phyloP scores from a whole-genome alignment of 805 yeast species.

The Barnettozyma populi region DNA sequence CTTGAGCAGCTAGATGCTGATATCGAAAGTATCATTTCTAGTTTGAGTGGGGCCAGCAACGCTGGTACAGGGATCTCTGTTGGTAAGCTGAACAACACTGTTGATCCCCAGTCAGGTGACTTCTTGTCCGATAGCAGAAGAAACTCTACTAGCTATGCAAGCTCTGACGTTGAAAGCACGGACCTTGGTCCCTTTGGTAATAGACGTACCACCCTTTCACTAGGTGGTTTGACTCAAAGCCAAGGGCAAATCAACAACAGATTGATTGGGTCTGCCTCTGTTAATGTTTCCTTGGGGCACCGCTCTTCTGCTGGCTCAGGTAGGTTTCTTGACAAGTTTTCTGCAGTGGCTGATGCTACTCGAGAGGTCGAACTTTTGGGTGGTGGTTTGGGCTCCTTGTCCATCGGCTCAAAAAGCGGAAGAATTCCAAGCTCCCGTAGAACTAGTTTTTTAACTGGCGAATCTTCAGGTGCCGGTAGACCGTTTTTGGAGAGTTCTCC shows the following conservation, averaged over 20 bases:
- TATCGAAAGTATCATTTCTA: constrained; percentile 26
- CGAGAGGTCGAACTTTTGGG: constrained; percentile 52
- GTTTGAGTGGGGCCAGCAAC: constrained; percentile 24
- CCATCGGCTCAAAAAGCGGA: constrained; percentile 28
- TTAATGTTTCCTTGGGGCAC: constrained; percentile 39
- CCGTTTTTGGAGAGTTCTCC: constrained; percentile 24
- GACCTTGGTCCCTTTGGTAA: constrained; percentile 38
- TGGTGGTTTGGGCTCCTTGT: constrained; percentile 37
- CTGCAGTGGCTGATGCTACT: constrained; percentile 64
- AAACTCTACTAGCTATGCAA: constrained; percentile 29
- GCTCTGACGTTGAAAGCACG: constrained; percentile 36
- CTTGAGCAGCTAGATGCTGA: constrained; percentile 25
- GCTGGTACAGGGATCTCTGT: constrained; percentile 6
- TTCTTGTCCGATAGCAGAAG: constrained; percentile 26
- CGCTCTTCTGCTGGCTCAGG: constrained; percentile 27
- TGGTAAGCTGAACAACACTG: constrained; percentile 8
- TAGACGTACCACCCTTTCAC: constrained; percentile 42
- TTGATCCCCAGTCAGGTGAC: constrained; percentile 11
- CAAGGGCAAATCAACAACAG: constrained; percentile 23
- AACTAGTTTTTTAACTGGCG: constrained; percentile 42
- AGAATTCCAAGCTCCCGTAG: constrained; percentile 41
- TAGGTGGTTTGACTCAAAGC: constrained; percentile 27
- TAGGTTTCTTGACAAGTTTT: constrained; percentile 56
- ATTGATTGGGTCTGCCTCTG: constrained; percentile 54
- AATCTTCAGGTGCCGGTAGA: constrained; percentile 22